Evolutionary conservation across 2,329 filamentous ascomycete species (phyloP), one percentile per base, ranked within the genome.

Genomic region (Geosmithia morbida): DNA sequence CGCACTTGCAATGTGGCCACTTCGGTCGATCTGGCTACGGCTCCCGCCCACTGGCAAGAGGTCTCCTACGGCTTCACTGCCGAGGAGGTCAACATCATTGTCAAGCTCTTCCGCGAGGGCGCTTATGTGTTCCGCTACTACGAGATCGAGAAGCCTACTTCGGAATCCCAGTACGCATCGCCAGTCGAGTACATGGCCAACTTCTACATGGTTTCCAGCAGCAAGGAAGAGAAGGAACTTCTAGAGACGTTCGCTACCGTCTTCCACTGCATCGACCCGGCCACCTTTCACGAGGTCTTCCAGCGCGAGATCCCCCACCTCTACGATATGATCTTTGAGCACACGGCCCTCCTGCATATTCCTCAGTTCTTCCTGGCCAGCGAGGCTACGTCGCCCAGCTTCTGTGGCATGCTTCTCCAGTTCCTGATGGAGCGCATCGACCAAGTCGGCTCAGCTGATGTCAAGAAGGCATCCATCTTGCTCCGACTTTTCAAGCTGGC

Each of bases 291-390:
- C 57, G 92, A 99, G 67, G 88, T 98, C 41, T 99, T 98, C 62
- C 87, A 95, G 60, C 87, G 89, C 51, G 92, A 97, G 67, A 97
- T 99, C 51, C 90, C 90, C 39, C 87, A 87, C 63, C 78, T 99
- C 39, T 97, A 98, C 62, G 85, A 95, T 52, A 90, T 97, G 75
- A 96, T 95, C 66, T 95, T 97, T 61, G 87, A 97, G 61, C 92
- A 99, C 63, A 88, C 88, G 2, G 86, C 87, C 22, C 73, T 99
- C 40, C 74, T 98, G 46, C 92, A 98, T 62, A 86, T 98, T 48
- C 90, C 92, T 7, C 92, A 99, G 59, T 99, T 97, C 64, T 92
- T 98, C 66, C 77, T 99, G 46, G 92, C 94, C n/a, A 96, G 89
- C 57, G 92, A 99, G 67, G 90, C 90, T 4, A 99, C 94, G 0